Evolutionary conservation across 2,329 filamentous ascomycete genomes (phyloP), one percentile per base, ranked within the genome.

Genomic region (Penicillium italicum): DNA sequence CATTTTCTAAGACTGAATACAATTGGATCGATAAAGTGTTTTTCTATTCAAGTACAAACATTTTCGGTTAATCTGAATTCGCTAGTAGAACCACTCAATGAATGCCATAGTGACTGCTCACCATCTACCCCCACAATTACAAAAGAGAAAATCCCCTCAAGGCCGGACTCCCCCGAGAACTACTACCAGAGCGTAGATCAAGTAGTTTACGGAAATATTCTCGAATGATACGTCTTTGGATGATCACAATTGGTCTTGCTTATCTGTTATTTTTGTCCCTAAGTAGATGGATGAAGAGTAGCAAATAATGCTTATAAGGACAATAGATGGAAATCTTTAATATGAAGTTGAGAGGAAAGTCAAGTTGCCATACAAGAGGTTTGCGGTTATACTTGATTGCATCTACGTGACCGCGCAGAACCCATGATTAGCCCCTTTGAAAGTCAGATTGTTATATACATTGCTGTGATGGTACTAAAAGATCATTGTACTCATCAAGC

Each of bases 1-100:
- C 18, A 22, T 1, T 11, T 24, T 5, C 0, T 8, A 4, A n/a
- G 20, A 4, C 4, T 2, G n/a, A 4, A n/a, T 33, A 16, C 5
- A 9, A 16, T 6, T n/a, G 1, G 5, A 45, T 24, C 12, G 4
- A 33, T 1, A 24, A 24, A 4, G 8, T 3, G 7, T 24, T 6
- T 24, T n/a, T 8, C 5, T 22, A 5, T 31, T 33, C 18, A 33
- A 22, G 3, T 16, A 8, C 8, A 16, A 45, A 22, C 1, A n/a
- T 22, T 22, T 45, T 8, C 3, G 5, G 8, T 5, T 5, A 24
- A 33, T 3, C 14, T 45, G 3, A 9, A 14, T 33, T 45, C 14
- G 9, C 9, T 33, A 11, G 43, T 33, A n/a, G 18, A 24, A 33
- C 8, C 9, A 24, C 18, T 16, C 9, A 22, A 24, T 33, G 5